Evolutionary conservation across 2,329 filamentous ascomycete species (phyloP).

Genomic region (Aspergillus ruber): DNA sequence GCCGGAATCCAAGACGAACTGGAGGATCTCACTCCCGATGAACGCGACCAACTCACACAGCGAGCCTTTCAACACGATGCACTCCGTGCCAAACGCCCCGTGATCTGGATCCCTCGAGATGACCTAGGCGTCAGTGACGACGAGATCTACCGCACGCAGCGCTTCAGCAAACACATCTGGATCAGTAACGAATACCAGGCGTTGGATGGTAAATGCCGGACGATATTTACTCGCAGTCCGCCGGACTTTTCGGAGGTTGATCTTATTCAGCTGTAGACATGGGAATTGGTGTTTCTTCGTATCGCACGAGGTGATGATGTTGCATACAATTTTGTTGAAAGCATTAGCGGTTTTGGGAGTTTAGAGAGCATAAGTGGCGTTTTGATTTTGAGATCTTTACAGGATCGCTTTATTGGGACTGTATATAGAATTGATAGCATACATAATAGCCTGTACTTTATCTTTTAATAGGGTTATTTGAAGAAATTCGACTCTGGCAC

Average conservation of each 20-base stretch:
- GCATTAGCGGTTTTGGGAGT: too few species aligned
- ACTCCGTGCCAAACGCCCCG: constrained; percentile 73
- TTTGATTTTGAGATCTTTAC: too few species aligned
- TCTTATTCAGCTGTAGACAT: constrained; percentile 64
- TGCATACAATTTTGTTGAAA: too few species aligned
- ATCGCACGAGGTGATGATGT: too few species aligned
- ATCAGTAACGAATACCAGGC: constrained; percentile 91
- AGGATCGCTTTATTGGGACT: too few species aligned
- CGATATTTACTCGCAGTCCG: constrained; percentile 77
- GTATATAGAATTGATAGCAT: too few species aligned
- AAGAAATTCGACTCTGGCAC: too few species aligned
- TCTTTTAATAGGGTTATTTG: too few species aligned
- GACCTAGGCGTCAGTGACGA: constrained; percentile 87
- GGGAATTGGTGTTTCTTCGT: not conserved
- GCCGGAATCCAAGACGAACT: constrained; percentile 86
- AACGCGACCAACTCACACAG: constrained; percentile 76
- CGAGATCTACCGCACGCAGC: constrained; percentile 71
- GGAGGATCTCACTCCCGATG: constrained; percentile 84
- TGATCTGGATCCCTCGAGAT: constrained; percentile 90
- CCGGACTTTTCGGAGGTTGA: constrained; percentile 87
- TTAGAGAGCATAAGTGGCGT: too few species aligned
- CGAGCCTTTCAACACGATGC: constrained; percentile 89
- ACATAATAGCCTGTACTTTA: too few species aligned
- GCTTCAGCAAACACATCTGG: constrained; percentile 74
- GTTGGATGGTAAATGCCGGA: constrained; percentile 72